Evolutionary conservation across 345 rosid species (phyloP).

Genomic region (Populus deltoides): DNA sequence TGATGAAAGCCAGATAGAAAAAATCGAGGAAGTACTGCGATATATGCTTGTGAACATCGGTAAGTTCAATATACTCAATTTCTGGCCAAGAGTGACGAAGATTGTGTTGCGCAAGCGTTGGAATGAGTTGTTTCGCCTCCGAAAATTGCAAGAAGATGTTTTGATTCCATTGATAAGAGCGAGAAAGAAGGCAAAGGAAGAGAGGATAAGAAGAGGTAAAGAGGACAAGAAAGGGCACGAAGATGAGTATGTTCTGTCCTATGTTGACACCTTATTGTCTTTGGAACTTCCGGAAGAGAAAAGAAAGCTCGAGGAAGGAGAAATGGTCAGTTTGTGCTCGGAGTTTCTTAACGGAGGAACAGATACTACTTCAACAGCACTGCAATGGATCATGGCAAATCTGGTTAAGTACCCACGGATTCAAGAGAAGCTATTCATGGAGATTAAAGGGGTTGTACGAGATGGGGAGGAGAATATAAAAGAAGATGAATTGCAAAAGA

Average conservation of each 20-base stretch:
- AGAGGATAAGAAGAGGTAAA: not conserved
- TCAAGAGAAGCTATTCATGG: not conserved
- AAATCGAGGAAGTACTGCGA: not conserved
- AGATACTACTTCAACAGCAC: not conserved
- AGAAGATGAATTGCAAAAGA: not conserved
- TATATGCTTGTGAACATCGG: not conserved
- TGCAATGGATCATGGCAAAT: not conserved
- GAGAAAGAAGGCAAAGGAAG: not conserved
- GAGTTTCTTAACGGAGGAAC: not conserved
- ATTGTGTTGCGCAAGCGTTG: not conserved
- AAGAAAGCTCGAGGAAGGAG: not conserved
- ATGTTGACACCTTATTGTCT: not conserved
- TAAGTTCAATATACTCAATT: not conserved
- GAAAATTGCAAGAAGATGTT: not conserved
- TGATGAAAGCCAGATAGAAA: not conserved
- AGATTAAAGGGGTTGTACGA: not conserved
- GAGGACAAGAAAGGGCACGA: not conserved
- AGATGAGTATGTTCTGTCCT: not conserved
- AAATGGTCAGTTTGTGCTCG: not conserved
- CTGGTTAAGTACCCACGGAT: not conserved
- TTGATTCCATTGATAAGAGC: not conserved
- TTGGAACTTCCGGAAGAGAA: not conserved
- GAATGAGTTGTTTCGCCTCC: not conserved
- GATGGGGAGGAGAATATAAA: not conserved
- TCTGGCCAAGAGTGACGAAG: not conserved